A percentile compares a stretch with the other conserved stretches of the same genome.
Evolutionary conservation across 371 early-diverging fungal species (phyloP).

Genomic region (Ordospora pajunii): DNA sequence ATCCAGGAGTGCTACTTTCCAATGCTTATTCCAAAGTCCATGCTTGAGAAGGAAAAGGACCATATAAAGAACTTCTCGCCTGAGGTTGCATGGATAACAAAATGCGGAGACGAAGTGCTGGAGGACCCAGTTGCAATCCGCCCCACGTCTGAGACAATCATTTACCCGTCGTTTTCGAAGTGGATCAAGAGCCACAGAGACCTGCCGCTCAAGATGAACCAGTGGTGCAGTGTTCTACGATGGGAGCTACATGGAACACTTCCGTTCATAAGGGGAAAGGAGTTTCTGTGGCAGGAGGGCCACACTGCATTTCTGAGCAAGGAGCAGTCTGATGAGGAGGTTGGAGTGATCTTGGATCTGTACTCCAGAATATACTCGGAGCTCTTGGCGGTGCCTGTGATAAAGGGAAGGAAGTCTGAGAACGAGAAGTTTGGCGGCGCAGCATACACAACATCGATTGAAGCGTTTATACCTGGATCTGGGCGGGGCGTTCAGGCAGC

Average conservation of each 20-base stretch:
- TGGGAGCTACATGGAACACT: constrained; percentile 99
- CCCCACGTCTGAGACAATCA: constrained; percentile 98
- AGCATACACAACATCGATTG: constrained; percentile 89
- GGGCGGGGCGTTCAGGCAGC: constrained; percentile 98
- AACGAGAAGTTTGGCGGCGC: constrained; percentile 99
- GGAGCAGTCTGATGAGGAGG: constrained; percentile 81
- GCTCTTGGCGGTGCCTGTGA: constrained; percentile 91
- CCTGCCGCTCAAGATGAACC: constrained; percentile 91
- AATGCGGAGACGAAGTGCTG: constrained; percentile 75
- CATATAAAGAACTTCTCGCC: constrained; percentile 98
- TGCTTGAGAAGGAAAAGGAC: constrained; percentile 88
- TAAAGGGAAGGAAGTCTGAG: constrained; percentile 92
- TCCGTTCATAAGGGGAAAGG: constrained; percentile 95
- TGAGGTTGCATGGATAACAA: constrained; percentile 99
- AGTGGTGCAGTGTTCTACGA: constrained; percentile 98
- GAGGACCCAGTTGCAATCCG: constrained; percentile 94
- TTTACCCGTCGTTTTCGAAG: constrained; percentile 96
- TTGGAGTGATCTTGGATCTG: constrained; percentile 76
- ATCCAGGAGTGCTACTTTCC: constrained; percentile 98
- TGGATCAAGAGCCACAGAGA: constrained; percentile 97
- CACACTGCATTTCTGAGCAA: constrained; percentile 89
- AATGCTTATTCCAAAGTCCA: constrained; percentile 85
- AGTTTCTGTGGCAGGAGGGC: constrained; percentile 99
- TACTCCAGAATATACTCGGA: constrained; percentile 92
- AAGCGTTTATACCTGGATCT: constrained; percentile 90